Evolutionary conservation across 768 basidiomycete species (phyloP).

Genomic region (Termitomyces sp.): DNA sequence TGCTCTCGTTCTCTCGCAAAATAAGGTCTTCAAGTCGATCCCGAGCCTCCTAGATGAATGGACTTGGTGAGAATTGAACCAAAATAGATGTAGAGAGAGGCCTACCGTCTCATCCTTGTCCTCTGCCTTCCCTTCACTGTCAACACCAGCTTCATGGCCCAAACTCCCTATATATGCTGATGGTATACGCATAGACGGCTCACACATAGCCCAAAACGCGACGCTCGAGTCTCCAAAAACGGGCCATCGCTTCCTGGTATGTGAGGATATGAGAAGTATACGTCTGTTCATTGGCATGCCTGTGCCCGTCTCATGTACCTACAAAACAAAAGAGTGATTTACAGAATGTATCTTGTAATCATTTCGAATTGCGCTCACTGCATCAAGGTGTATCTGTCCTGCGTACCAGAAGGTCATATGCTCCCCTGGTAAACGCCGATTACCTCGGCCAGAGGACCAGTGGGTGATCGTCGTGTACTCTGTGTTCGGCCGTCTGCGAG

Average conservation of each 20-base stretch:
- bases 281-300: conserved; percentile 51
- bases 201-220: conserved; percentile 34
- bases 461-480: conserved; percentile 12
- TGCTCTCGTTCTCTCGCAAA: neutral
- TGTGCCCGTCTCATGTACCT: conserved; percentile 45
- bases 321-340: neutral
- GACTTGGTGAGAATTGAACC: too few species aligned
- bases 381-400: conserved; percentile 25
- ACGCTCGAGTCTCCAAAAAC: conserved; percentile 24
- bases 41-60: neutral
- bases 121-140: neutral
- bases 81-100: too few species aligned
- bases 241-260: conserved; percentile 35
- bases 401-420: conserved; percentile 17
- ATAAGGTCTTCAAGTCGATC: neutral
- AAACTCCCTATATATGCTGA: neutral
- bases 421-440: conserved; percentile 9
- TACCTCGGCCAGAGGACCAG: conserved; percentile 7
- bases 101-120: neutral
- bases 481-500: conserved; percentile 2
- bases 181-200: conserved; percentile 23
- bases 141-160: neutral
- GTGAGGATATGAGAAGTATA: conserved; percentile 38
- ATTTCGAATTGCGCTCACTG: conserved; percentile 30
- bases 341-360: neutral